Percentiles rank a stretch among this genome's conserved stretches.
phyloP scores from a whole-genome alignment of 192 early-diverging fungal species.

The Kappamyces sp. region DNA sequence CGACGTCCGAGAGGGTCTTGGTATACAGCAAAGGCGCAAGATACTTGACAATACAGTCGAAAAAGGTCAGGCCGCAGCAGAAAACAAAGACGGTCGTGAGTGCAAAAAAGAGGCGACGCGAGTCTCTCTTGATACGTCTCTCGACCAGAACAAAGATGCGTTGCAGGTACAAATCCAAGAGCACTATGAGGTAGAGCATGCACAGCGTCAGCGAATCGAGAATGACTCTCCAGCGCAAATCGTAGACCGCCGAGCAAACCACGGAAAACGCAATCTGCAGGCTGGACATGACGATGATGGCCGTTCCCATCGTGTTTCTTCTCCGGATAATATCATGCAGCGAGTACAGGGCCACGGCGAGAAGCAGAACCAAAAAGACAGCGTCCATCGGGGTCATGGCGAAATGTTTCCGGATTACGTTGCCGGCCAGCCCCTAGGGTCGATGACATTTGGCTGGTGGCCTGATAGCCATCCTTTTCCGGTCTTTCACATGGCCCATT shows the following conservation, averaged over 20 bases:
- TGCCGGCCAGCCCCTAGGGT: too few species aligned
- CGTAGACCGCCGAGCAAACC: slow-evolving; percentile 14
- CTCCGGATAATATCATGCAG: background rate
- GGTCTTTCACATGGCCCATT: background rate
- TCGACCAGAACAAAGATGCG: too few species aligned
- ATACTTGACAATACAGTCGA: too few species aligned
- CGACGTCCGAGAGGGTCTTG: too few species aligned
- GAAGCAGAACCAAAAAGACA: background rate
- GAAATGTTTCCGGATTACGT: too few species aligned
- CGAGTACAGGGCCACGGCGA: background rate
- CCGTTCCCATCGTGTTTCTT: background rate
- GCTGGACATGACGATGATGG: background rate
- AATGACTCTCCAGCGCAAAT: slow-evolving; percentile 9
- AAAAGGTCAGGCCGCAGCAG: too few species aligned
- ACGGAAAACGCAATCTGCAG: background rate
- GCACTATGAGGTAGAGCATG: background rate
- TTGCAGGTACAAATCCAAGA: background rate
- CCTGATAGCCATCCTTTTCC: background rate
- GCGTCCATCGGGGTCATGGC: background rate
- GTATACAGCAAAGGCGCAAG: too few species aligned
- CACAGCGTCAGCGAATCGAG: background rate
- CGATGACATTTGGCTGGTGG: background rate
- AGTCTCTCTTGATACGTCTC: too few species aligned
- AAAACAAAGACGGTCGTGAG: too few species aligned
- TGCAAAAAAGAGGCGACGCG: too few species aligned